Base-by-base conservation (phyloP, 2,329 filamentous ascomycete species). In the Alternaria sp. region DNA sequence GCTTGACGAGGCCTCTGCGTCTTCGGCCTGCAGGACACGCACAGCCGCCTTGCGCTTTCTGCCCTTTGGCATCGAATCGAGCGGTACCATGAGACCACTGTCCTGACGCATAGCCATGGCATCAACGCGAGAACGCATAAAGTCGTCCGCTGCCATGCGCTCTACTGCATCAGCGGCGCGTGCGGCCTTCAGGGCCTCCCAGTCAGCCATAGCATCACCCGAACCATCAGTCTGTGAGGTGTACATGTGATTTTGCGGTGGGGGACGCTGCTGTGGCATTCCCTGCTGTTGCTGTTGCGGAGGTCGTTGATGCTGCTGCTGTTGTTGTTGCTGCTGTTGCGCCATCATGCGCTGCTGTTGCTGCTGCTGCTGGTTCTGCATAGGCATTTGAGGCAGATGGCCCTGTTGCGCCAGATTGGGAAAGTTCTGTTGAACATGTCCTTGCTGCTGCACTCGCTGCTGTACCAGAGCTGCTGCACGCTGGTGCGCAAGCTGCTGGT, bases 181-280 rank as follows among this genome's bases (percentile, higher is more conserved):
- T 66, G 86, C 85, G 72, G 90, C 83, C 46, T 93, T 81, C 44
- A 92, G 82, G 9, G 86, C 87, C 30, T 81, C 78, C 79, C 83
- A 85, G 58, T 88, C 84, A 6, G 87, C 87, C 45, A 88, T 80
- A 4, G 86, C 85, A 60, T 85, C 85, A 66, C 89, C 90, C 30
- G 91, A 83, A 54, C 94, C 95, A 75, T 98, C 95, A 13, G 90
- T 90, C 78, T 97, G 92, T 23, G 89, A 81, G 51, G 83, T 83
- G 55, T 80, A 78, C 30, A 78, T 64, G 12, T 77, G 72, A 32
- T 56, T 66, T 49, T 68, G 67, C 36, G 75, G 76, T 6, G 74
- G 75, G 2, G 66, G 67, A 12, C 64, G 68, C 36, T 72, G 69
- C 10, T 69, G 70, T 12, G 61, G 67, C 56, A 67, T 73, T 54